phyloP scores from a whole-genome alignment of 1,139 yeast genomes.

The Lodderomyces jiufengensis region DNA sequence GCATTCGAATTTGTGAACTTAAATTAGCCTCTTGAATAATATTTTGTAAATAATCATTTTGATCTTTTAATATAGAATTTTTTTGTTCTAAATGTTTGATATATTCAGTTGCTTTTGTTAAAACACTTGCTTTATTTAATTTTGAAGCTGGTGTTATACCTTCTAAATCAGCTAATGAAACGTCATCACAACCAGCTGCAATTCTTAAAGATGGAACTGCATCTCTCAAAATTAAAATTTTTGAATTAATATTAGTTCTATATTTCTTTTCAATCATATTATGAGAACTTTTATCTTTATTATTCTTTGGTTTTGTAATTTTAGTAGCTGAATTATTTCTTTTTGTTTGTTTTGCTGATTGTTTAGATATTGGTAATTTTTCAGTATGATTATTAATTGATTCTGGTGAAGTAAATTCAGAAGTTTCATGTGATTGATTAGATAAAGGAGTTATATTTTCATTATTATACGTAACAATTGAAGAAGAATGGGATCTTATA shows the following conservation, averaged over 20 bases:
- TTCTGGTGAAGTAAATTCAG: constrained; percentile 36
- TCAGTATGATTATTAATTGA: constrained; percentile 12
- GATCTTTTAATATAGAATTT: constrained; percentile 54
- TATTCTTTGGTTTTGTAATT: constrained; percentile 31
- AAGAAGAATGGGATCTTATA: constrained; percentile 10
- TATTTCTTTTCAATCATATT: constrained; percentile 79
- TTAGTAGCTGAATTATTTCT: constrained; percentile 6
- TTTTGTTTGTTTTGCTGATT: constrained; percentile 3
- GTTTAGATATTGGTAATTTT: constrained; percentile 1
- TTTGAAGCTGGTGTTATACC: constrained; percentile 87
- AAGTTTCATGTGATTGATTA: constrained; percentile 25
- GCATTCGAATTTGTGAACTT: constrained; percentile 13
- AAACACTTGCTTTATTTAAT: constrained; percentile 82
- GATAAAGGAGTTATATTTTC: constrained; percentile 23
- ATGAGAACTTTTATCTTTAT: constrained; percentile 64
- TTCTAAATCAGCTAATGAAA: constrained; percentile 55
- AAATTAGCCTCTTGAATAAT: constrained; percentile 30
- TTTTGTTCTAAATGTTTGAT: constrained; percentile 76
- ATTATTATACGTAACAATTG: constrained; percentile 10
- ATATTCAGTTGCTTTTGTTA: constrained; percentile 87
- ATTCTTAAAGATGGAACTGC: constrained; percentile 68
- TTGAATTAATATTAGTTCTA: constrained; percentile 72
- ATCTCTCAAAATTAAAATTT: constrained; percentile 66
- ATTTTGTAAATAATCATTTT: constrained; percentile 49
- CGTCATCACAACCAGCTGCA: constrained; percentile 38